Base-by-base conservation (phyloP, 441 rosid species). In the Erodium texanum region DNA sequence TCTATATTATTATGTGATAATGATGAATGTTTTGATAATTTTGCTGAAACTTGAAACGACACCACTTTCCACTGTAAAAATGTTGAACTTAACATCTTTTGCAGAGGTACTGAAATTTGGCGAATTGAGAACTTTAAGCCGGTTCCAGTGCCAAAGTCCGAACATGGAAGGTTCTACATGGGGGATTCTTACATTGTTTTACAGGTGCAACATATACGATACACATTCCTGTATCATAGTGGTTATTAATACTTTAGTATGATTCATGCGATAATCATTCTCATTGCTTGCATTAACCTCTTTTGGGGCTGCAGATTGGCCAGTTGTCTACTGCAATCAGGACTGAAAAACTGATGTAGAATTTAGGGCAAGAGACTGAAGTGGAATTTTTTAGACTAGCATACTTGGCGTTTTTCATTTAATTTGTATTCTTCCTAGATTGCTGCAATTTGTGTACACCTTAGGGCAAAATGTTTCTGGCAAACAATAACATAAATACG, bases 61-160 rank as follows among this genome's bases (percentile, higher is more conserved):
- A 50, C 20, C 20, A 15, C 58, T 0, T 50, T 50, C 27, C 18
- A 32, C 20, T 74, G 22, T 29, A 70, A 63, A 65, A 45, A 48
- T 81, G 85, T 85, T 76, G 12, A 76, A 68, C 95, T 82, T 83
- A 80, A 90, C 87, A 48, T 14, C 77, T 62, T n/a, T n/a, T 66
- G 15, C 74, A 95, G 99, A 69, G 98, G 99, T 66, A 86, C 87
- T 81, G 99, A 95, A 71, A 95, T 90, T 72, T 95, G 99, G 99
- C 87, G 98, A 74, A 89, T 92, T 43, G 99, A 95, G 89, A 84
- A 95, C 80, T 95, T 95, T 69, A 95, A 84, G 77, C 92, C 92
- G 3, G 92, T 89, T 82, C 95, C 88, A 19, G 66, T 92, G 77
- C 96, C 96, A 58, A 92, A 87, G 75, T 84, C 98, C 32, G 97